Evolutionary conservation across 2,329 filamentous ascomycete genomes (phyloP).

Genomic region (Talaromyces amestolkiae): DNA sequence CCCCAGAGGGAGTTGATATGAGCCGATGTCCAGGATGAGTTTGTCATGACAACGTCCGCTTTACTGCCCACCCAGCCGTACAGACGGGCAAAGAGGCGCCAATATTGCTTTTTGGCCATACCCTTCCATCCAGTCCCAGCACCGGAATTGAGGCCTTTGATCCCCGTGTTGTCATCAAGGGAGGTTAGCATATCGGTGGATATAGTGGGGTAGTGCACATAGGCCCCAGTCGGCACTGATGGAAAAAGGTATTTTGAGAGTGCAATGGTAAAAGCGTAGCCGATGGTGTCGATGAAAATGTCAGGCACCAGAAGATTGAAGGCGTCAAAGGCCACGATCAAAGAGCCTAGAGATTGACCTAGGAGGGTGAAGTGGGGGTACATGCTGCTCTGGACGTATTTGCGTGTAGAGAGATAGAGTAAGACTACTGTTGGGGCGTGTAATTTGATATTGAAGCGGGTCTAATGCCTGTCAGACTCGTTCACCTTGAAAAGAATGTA

Average conservation of each 20-base stretch:
- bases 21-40: conserved; percentile 87
- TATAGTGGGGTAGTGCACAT: conserved; percentile 97
- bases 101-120: conserved; percentile 73
- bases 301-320: conserved; percentile 90
- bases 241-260: conserved; percentile 80
- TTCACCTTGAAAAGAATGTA: neutral
- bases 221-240: conserved; percentile 78
- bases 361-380: conserved; percentile 92
- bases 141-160: conserved; percentile 77
- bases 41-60: conserved; percentile 94
- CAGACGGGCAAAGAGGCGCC: conserved; percentile 75
- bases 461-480: conserved; percentile 44
- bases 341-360: conserved; percentile 86
- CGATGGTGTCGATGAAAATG: conserved; percentile 96
- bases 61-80: conserved; percentile 81
- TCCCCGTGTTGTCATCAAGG: conserved; percentile 64
- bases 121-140: conserved; percentile 72
- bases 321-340: conserved; percentile 86
- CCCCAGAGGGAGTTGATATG: conserved; percentile 83
- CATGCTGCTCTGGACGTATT: conserved; percentile 79
- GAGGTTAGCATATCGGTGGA: conserved; percentile 95
- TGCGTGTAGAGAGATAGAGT: conserved; percentile 83
- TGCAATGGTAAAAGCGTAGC: conserved; percentile 86
- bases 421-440: conserved; percentile 80
- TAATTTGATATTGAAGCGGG: conserved; percentile 88